These are phyloP conservation scores for Paecilomyces sp. DNA, from an alignment of 2,329 filamentous ascomycete genomes.

Conservation along the genomic window DNA sequence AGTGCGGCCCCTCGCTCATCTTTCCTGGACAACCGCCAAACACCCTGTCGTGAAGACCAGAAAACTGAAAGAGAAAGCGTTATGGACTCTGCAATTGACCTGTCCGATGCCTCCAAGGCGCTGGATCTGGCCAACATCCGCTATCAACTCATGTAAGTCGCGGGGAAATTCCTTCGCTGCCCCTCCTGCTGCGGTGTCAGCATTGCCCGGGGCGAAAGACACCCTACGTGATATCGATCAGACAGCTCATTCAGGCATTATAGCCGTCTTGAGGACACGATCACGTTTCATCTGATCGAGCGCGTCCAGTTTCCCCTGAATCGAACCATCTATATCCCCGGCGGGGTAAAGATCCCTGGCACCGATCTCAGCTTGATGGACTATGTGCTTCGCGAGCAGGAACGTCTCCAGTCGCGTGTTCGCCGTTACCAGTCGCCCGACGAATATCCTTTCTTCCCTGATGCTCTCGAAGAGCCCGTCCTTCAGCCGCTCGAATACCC, in stretches of 20 bases:
- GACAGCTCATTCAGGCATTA: not conserved
- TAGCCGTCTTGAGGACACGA: slow-evolving; percentile 94
- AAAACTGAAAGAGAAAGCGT: slow-evolving; percentile 8
- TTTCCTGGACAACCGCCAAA: slow-evolving; percentile 7
- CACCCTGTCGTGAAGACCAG: not conserved
- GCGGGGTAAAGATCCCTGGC: slow-evolving; percentile 70
- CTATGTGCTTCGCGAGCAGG: slow-evolving; percentile 87
- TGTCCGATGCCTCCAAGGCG: slow-evolving; percentile 75
- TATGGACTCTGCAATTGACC: slow-evolving; percentile 89
- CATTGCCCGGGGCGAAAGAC: not conserved
- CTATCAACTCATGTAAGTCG: slow-evolving; percentile 80
- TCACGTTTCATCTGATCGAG: slow-evolving; percentile 94
- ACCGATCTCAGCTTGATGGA: slow-evolving; percentile 76
- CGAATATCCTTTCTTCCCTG: slow-evolving; percentile 94
- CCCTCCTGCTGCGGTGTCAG: slow-evolving; percentile 3
- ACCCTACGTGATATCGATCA: not conserved
- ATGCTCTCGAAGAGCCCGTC: slow-evolving; percentile 69
- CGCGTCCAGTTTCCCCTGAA: slow-evolving; percentile 96
- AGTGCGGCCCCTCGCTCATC: not conserved
- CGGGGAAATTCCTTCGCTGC: not conserved
- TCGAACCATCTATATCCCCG: slow-evolving; percentile 73
- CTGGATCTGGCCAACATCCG: slow-evolving; percentile 88
- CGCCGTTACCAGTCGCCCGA: slow-evolving; percentile 93
- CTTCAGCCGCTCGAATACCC: slow-evolving; percentile 87
- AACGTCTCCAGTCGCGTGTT: slow-evolving; percentile 84